Conservation (phyloP, 352 stramenopile genomes). For the Phytophthora pinifolia region DNA sequence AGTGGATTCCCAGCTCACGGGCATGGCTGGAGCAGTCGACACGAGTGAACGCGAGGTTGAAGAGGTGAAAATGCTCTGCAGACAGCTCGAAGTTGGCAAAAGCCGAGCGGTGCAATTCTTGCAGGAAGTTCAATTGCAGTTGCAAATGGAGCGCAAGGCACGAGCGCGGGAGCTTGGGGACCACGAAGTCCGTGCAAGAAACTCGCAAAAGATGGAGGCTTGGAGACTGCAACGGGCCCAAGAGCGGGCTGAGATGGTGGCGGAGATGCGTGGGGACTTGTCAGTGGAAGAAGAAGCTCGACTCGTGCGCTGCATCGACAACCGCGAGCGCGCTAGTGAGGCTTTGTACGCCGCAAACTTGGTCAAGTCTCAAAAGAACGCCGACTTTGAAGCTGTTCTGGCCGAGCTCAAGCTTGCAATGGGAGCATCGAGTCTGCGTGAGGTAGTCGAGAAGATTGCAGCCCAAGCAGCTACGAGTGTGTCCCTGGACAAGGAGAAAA, state of each 20-base stretch:
- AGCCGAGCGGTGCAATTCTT: constrained; percentile 71
- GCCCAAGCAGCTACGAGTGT: constrained; percentile 52
- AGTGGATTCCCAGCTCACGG: constrained; percentile 64
- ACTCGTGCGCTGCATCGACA: constrained; percentile 63
- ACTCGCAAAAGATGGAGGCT: constrained; percentile 81
- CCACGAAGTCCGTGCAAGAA: constrained; percentile 74
- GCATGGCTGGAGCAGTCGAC: constrained; percentile 69
- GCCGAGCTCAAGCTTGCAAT: constrained; percentile 67
- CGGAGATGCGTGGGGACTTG: constrained; percentile 72
- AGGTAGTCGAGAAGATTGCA: constrained; percentile 76
- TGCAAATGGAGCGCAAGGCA: constrained; percentile 65
- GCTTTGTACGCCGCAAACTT: constrained; percentile 63
- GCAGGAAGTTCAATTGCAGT: constrained; percentile 76
- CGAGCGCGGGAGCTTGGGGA: constrained; percentile 69
- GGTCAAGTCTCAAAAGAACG: constrained; percentile 66
- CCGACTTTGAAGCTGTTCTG: constrained; percentile 69
- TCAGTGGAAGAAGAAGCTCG: constrained; percentile 62
- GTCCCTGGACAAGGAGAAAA: constrained; percentile 80
- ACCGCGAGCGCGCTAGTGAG: constrained; percentile 62
- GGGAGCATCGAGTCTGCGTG: constrained; percentile 46
- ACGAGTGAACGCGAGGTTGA: constrained; percentile 62
- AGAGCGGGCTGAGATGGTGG: constrained; percentile 75
- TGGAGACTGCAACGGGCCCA: constrained; percentile 73
- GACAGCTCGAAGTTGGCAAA: constrained; percentile 79
- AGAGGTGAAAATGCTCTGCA: constrained; percentile 73